Conservation (phyloP, 169 alveolate genomes). For the Plasmodium gonderi region DNA sequence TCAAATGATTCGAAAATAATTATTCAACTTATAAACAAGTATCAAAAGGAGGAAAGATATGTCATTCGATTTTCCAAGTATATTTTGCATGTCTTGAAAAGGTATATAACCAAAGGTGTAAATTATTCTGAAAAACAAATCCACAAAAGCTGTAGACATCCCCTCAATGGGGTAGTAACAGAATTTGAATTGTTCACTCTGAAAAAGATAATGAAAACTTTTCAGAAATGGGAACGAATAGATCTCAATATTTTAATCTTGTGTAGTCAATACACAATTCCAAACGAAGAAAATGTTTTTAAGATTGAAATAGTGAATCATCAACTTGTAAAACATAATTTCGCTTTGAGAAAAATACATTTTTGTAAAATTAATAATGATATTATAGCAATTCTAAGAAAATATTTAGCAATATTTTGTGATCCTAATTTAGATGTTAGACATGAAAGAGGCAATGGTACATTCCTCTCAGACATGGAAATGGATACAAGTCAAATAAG, state of each 20-base stretch:
- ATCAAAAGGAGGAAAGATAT: constrained; percentile 6
- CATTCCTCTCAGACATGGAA: too few relatives aligned
- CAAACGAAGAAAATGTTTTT: neutral
- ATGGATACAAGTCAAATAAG: too few relatives aligned
- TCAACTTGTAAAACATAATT: constrained; percentile 16
- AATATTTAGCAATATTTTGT: neutral
- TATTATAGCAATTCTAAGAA: neutral
- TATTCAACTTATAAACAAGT: constrained; percentile 11
- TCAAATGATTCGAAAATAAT: constrained; percentile 3
- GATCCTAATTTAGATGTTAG: neutral
- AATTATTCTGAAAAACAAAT: too few relatives aligned
- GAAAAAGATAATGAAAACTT: constrained; percentile 2
- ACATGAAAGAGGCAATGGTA: neutral
- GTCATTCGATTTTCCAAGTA: neutral
- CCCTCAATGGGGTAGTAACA: neutral
- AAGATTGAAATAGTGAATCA: constrained; percentile 15
- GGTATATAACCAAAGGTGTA: neutral
- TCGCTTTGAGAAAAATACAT: constrained; percentile 16
- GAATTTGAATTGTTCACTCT: neutral
- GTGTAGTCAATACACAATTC: neutral
- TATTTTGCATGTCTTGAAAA: neutral
- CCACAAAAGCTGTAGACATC: too few relatives aligned
- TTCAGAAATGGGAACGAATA: constrained; percentile 25
- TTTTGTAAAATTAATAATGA: constrained; percentile 41
- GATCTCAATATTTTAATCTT: constrained; percentile 28